These are phyloP conservation scores for Ascosphaera apis DNA, from an alignment of 2,329 filamentous ascomycete genomes.

Conservation along the genomic window DNA sequence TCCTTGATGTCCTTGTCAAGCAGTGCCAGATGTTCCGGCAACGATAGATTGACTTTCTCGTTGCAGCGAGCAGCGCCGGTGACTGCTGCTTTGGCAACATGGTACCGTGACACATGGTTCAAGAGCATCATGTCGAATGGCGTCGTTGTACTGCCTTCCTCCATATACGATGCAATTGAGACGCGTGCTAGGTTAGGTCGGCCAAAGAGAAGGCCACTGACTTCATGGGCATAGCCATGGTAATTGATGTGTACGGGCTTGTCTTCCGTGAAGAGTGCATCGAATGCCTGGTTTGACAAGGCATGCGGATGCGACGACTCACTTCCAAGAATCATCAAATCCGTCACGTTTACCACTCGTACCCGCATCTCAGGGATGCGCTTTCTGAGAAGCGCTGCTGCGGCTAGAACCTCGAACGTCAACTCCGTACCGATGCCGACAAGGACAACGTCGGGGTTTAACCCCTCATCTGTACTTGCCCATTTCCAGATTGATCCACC, in stretches of 20 bases:
- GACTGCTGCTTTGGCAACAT: constrained; percentile 34
- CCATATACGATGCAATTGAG: constrained; percentile 34
- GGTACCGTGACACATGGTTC: constrained; percentile 36
- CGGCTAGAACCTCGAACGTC: constrained; percentile 41
- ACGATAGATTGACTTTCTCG: constrained; percentile 21
- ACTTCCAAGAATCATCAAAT: constrained; percentile 37
- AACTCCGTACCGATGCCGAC: constrained; percentile 42
- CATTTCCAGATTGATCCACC: constrained; percentile 40
- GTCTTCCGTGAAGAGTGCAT: constrained; percentile 33
- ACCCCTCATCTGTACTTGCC: constrained; percentile 32
- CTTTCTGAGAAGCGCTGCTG: constrained; percentile 30
- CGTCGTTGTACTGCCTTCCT: constrained; percentile 44
- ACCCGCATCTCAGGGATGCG: constrained; percentile 30
- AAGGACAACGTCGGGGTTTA: constrained; percentile 37
- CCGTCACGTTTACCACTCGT: constrained; percentile 41
- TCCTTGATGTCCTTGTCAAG: constrained; percentile 27
- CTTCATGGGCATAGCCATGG: constrained; percentile 38
- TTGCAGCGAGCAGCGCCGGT: constrained; percentile 25
- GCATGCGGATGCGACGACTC: constrained; percentile 36
- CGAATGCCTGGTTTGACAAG: constrained; percentile 28
- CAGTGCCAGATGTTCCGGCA: constrained; percentile 26
- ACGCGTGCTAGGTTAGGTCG: constrained; percentile 29
- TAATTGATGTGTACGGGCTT: constrained; percentile 40
- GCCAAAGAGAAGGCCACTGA: constrained; percentile 39
- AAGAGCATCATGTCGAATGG: constrained; percentile 48